Evolutionary conservation across 768 basidiomycete species (phyloP).

Genomic region (Leccinum rimulosum): DNA sequence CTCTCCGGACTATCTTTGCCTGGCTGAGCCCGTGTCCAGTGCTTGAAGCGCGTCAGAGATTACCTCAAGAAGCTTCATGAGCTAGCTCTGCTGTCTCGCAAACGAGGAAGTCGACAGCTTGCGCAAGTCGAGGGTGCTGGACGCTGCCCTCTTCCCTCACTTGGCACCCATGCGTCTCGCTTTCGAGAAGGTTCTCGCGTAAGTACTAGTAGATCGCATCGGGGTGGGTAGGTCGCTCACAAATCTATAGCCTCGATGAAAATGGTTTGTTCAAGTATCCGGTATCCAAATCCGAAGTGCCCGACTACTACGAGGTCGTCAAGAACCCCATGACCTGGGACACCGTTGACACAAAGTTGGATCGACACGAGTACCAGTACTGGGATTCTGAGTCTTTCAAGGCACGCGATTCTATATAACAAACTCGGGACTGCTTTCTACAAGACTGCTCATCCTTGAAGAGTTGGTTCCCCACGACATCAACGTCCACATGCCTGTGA

Average conservation of each 20-base stretch:
- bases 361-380: slow-evolving; percentile 65
- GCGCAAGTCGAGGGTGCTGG: slow-evolving; percentile 62
- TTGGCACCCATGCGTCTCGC: slow-evolving; percentile 56
- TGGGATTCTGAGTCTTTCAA: slow-evolving; percentile 74
- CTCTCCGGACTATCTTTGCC: not conserved
- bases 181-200: slow-evolving; percentile 73
- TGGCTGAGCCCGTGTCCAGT: slow-evolving; percentile 28
- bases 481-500: slow-evolving; percentile 12
- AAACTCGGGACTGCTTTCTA: slow-evolving; percentile 64
- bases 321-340: slow-evolving; percentile 87
- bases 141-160: slow-evolving; percentile 63
- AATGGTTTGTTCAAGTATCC: slow-evolving; percentile 78
- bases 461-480: slow-evolving; percentile 22
- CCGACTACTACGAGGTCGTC: slow-evolving; percentile 89
- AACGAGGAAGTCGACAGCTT: slow-evolving; percentile 81
- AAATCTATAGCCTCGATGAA: slow-evolving; percentile 60
- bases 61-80: slow-evolving; percentile 75
- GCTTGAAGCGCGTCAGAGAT: slow-evolving; percentile 60
- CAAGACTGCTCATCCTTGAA: slow-evolving; percentile 54
- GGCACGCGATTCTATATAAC: slow-evolving; percentile 88
- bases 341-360: slow-evolving; percentile 77
- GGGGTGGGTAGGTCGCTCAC: slow-evolving; percentile 6
- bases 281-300: slow-evolving; percentile 73
- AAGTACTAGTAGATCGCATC: slow-evolving; percentile 26
- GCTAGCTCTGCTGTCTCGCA: slow-evolving; percentile 63